Evolutionary conservation across 2,329 filamentous ascomycete species (phyloP), one percentile per base, ranked within the genome.

Genomic region (Ceratocystis cubensis): DNA sequence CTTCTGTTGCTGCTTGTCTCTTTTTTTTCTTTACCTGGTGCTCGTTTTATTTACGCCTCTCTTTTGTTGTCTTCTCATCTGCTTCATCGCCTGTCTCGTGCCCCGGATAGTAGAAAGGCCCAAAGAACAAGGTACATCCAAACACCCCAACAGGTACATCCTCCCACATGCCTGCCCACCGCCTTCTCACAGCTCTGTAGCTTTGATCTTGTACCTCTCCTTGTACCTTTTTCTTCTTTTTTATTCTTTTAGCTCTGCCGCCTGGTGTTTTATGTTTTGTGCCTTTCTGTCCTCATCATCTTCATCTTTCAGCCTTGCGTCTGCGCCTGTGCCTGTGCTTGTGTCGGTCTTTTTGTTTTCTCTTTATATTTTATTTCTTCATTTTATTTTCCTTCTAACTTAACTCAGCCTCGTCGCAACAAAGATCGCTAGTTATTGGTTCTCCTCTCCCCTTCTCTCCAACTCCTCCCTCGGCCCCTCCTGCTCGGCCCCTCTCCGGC

Each of bases 261-360:
- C 44, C 37, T 63, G 61, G 20, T 45, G 61, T 50, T 41, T 33
- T 33, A 45, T 63, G 41, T 46, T 63, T 37, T 28, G 6, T 33
- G 37, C 61, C 61, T 25, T 46, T 46, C 45, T 63, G 53, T 57
- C 53, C 53, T 57, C 53, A 57, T 48, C 13, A 5, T 28, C 20
- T 28, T 56, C 13, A 25, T 22, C 20, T 56, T 28, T 17, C 10
- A 30, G 22, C 8, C 22, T 57, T 33, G 22, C 17, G 10, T 57
- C 37, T 41, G 37, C 37, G 37, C 13, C 37, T 41, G 37, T 4
- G 37, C 13, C 37, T 41, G 37, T 13, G 37, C 37, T 13, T 15
- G 37, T 13, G 37, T 41, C 37, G 3, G 37, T 41, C 22, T n/a
- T 30, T 28, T 17, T 30, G 6, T 33, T 28, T 30, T 57, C 22